These are phyloP conservation scores for Yamadazyma taylorii DNA, from an alignment of 1,139 yeast species.

Conservation along the genomic window DNA sequence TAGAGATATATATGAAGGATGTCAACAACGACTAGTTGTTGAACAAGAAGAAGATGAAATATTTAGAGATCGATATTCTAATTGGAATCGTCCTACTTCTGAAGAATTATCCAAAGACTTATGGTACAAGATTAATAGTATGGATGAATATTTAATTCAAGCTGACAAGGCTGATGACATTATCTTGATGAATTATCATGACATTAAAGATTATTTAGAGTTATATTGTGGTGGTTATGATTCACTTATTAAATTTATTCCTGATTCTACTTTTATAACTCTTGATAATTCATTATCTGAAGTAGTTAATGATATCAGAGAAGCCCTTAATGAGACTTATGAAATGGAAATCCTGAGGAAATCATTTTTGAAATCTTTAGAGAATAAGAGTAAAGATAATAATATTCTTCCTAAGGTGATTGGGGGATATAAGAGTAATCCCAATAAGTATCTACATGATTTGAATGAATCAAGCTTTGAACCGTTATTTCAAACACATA, in stretches of 20 bases:
- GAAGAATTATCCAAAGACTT: slow-evolving; percentile 37
- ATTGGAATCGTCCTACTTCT: slow-evolving; percentile 50
- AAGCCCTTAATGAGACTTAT: slow-evolving; percentile 27
- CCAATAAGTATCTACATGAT: slow-evolving; percentile 18
- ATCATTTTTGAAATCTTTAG: slow-evolving; percentile 40
- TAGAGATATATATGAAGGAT: slow-evolving; percentile 40
- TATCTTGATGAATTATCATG: slow-evolving; percentile 44
- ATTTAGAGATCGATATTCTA: slow-evolving; percentile 54
- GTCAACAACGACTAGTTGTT: slow-evolving; percentile 44
- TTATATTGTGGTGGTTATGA: slow-evolving; percentile 46
- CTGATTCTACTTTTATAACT: slow-evolving; percentile 43
- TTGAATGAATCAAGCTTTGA: slow-evolving; percentile 33
- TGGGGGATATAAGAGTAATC: slow-evolving; percentile 35
- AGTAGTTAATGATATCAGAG: slow-evolving; percentile 44
- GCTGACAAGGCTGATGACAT: slow-evolving; percentile 64
- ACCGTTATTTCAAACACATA: slow-evolving; percentile 33
- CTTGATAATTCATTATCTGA: slow-evolving; percentile 41
- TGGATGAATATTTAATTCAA: slow-evolving; percentile 51
- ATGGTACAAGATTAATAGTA: slow-evolving; percentile 38
- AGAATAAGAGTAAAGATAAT: slow-evolving; percentile 45
- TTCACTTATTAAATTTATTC: slow-evolving; percentile 47
- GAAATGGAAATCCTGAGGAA: slow-evolving; percentile 34
- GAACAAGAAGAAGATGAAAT: slow-evolving; percentile 60
- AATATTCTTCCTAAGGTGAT: slow-evolving; percentile 55
- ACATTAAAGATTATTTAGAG: slow-evolving; percentile 43